Base-by-base conservation (phyloP, 768 basidiomycete species). In the Pleurotus platypus region DNA sequence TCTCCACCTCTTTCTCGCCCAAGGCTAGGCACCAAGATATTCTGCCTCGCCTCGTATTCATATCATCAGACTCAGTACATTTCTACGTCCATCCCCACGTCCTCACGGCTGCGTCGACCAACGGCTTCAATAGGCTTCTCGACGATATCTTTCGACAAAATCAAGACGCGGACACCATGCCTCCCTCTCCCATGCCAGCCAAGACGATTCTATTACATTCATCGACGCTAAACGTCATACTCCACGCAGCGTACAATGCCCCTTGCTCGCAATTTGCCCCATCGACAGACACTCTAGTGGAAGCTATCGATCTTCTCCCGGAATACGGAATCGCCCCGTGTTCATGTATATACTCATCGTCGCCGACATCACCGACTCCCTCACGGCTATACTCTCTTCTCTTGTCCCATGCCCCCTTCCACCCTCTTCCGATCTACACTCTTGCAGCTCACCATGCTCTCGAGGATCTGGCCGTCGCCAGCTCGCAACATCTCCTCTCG, bases 61-160 rank as follows among this genome's bases (percentile, higher is more conserved):
- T 79, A 47, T 81, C 85, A 5, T 75, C 81, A 39, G 86, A 88
- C 60, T 75, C 76, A 0, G 82, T 87, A 35, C 78, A 85, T 61
- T 88, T 88, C 72, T 85, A 86, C 59, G 78, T 79, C 4, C 78
- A 85, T 65, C 63, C 71, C 0, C 63, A 72, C 4, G 64, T 74
- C 30, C 63, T 88, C 37, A 67, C 79, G 37, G 50, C 63, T 20
- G 71, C 68, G 4, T 86, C 84, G 27, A 64, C 64, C 20, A 83
- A 80, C 49, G 70, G 69, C 20, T 84, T 86, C 68, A 64, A 73
- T 46, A 62, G 67, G 1, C 68, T 77, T 40, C 64, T 86, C 5
- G n/a, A 24, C 22, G 15, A 8, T 27, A 12, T 8, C 18, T 20
- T 20, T 11, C 47, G 8, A 49, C 16, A 12, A 12, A 15, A 16